Evolutionary conservation across 2,329 filamentous ascomycete genomes (phyloP), one percentile per base, ranked within the genome.

Genomic region (Trichoderma endophyticum): DNA sequence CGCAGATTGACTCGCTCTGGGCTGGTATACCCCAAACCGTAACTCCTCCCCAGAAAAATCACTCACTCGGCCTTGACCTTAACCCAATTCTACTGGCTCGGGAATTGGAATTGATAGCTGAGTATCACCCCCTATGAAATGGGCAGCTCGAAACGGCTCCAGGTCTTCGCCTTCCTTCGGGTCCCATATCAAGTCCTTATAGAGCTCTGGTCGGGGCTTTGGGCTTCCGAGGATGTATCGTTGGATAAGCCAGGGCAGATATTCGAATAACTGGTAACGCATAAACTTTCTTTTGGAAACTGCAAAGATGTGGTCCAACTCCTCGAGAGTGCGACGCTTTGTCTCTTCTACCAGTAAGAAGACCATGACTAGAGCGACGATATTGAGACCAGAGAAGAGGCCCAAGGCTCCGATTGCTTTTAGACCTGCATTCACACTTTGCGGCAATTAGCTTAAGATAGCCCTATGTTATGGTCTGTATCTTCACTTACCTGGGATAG

Each of bases 301-400:
- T 34, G 70, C 81, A 70, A 84, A 84, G 39, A 84, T 77, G 51
- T 79, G 75, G 61, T 83, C 81, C 9, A 84, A 76, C 48, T 83
- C 81, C 70, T 84, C 82, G 18, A 84, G 77, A 26, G 78, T 82
- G 18, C 79, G 78, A 14, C 78, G 76, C 72, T 82, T 83, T 2
- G 83, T 84, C 77, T 84, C 83, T 68, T 84, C 82, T 8, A 84
- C 79, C 4, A 84, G 74, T 1, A 86, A 76, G 75, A 85, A 84
- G 4, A 86, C 82, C 32, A 85, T 78, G 4, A 83, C 73, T n/a
- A 84, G 82, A 0, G 85, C 84, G 3, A 86, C 57, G 2, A 86
- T 59, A 73, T 86, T 86, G 21, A 87, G 77, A 1, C 80, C 83
- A 2, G 83, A 80, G 73, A 86, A 87, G 34, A 87, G 80, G 2